Evolutionary conservation across 208 protist species (phyloP).

Genomic region (Leishmania amazonensis): DNA sequence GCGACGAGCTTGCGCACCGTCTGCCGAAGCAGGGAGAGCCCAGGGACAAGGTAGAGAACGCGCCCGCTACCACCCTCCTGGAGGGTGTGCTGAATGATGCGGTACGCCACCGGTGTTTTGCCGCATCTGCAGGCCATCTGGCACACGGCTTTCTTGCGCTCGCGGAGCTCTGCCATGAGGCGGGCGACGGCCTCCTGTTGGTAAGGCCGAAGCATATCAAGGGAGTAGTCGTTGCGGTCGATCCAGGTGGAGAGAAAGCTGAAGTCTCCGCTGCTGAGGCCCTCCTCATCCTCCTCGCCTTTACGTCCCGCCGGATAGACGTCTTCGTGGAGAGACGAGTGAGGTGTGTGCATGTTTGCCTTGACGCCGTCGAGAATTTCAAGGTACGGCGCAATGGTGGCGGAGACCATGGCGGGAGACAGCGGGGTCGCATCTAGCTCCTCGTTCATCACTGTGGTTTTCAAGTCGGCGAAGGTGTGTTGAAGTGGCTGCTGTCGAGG

Average conservation of each 20-base stretch:
- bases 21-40: conserved; percentile 70
- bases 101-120: conserved; percentile 79
- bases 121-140: conserved; percentile 86
- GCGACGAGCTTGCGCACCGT: conserved; percentile 63
- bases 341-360: neutral
- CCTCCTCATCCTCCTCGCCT: conserved; percentile 22
- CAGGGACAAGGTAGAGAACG: conserved; percentile 78
- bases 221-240: conserved; percentile 35
- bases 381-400: conserved; percentile 7
- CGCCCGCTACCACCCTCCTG: conserved; percentile 7
- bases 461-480: neutral
- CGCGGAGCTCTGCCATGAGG: conserved; percentile 41
- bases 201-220: conserved; percentile 55
- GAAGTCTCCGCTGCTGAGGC: conserved; percentile 9
- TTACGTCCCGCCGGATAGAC: neutral
- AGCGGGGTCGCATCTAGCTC: neutral
- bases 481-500: neutral
- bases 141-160: conserved; percentile 47
- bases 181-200: conserved; percentile 67
- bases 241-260: conserved; percentile 21
- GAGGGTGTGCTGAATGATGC: conserved; percentile 43
- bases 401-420: neutral
- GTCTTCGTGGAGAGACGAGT: neutral
- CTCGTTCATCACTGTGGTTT: neutral
- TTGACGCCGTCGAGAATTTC: neutral